Conservation (phyloP, 352 stramenopile species). For the Globisporangium uncinulatum region DNA sequence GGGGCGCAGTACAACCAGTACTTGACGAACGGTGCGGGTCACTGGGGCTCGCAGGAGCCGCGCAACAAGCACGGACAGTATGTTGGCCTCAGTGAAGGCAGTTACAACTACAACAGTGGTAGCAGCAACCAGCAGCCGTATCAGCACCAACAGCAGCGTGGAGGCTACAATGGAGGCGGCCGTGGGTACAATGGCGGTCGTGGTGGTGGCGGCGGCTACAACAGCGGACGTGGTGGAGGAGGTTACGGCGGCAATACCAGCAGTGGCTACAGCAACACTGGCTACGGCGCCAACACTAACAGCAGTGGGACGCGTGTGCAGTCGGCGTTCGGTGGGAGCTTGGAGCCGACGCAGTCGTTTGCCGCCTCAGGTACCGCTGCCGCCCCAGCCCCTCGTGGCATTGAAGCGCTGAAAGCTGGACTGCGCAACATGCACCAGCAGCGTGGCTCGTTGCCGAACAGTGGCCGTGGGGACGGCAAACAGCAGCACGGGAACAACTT, state of each 20-base stretch:
- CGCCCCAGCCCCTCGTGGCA: conserved; percentile 29
- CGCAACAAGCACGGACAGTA: conserved; percentile 72
- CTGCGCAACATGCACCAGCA: conserved; percentile 85
- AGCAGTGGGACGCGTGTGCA: conserved; percentile 44
- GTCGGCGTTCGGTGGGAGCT: conserved; percentile 49
- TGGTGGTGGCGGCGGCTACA: conserved; percentile 17
- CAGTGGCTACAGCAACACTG: conserved; percentile 24
- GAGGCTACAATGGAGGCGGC: conserved; percentile 22
- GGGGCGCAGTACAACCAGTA: conserved; percentile 70
- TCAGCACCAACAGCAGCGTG: conserved; percentile 7
- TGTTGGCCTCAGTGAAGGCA: conserved; percentile 19
- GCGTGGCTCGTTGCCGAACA: conserved; percentile 27
- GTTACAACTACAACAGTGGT: conserved; percentile 20
- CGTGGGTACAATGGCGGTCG: conserved; percentile 18
- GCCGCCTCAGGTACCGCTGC: conserved; percentile 29
- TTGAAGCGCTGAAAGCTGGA: conserved; percentile 75
- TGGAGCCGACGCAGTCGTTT: conserved; percentile 48
- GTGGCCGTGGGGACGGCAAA: conserved; percentile 10
- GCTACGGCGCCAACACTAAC: conserved; percentile 17
- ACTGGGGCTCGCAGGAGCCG: conserved; percentile 76
- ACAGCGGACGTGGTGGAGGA: conserved; percentile 1
- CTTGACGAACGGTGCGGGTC: conserved; percentile 60
- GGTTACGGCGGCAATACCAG: conserved; percentile 14
- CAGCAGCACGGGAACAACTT: conserved; percentile 2
- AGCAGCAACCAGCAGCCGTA: conserved; percentile 19